Conservation (phyloP, 306 rosid genomes). For the Myrica gale region DNA sequence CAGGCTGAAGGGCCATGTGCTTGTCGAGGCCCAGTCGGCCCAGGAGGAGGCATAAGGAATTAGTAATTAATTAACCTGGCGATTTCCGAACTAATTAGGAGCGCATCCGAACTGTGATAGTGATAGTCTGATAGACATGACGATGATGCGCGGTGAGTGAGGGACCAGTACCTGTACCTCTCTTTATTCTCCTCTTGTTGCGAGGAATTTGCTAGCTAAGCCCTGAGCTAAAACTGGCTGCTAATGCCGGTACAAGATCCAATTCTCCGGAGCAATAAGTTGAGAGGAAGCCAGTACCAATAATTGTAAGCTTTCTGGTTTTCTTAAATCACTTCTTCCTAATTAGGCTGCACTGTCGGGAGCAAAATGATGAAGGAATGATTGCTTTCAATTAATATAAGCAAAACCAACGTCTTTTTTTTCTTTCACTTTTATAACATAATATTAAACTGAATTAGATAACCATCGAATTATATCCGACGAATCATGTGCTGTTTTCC, state of each 20-base stretch:
- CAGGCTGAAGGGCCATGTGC: no score
- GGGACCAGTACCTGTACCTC: neutral
- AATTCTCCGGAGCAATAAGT: slow-evolving; percentile 13
- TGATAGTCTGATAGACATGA: no score
- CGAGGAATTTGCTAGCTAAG: neutral
- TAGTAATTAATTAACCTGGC: no score
- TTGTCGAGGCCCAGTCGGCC: no score
- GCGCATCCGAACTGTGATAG: no score
- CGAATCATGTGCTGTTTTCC: slow-evolving; percentile 21
- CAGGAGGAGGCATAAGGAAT: no score
- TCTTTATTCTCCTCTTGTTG: neutral
- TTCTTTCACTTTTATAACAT: no score
- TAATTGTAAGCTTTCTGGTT: neutral
- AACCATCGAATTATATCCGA: no score
- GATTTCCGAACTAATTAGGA: no score
- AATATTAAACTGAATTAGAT: no score
- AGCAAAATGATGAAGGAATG: slow-evolving; percentile 25
- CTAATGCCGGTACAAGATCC: slow-evolving; percentile 36
- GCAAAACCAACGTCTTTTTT: neutral
- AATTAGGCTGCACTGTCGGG: neutral
- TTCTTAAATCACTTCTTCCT: neutral
- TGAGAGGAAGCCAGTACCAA: slow-evolving; percentile 10
- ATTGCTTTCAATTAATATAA: slow-evolving; percentile 12
- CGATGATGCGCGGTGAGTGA: neutral
- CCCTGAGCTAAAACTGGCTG: slow-evolving; percentile 37